These are phyloP conservation scores for Nemania abortiva DNA, from an alignment of 2,329 filamentous ascomycete genomes.

Conservation along the genomic window DNA sequence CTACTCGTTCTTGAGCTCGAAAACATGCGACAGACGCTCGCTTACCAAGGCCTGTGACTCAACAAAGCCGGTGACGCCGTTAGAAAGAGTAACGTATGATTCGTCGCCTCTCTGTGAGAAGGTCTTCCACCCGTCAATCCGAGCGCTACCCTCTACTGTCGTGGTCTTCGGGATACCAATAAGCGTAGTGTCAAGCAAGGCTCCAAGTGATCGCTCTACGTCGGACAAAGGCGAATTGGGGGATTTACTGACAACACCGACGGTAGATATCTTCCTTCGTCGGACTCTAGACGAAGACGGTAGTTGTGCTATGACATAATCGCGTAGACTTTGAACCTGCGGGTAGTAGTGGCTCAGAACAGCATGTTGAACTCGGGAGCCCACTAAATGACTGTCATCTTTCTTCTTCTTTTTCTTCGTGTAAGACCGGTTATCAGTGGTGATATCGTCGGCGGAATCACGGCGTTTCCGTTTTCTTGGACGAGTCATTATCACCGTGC, in stretches of 20 bases:
- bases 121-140: constrained; percentile 67
- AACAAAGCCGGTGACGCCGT: constrained; percentile 57
- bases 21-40: constrained; percentile 14
- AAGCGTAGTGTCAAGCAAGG: constrained; percentile 76
- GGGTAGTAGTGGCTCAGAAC: constrained; percentile 78
- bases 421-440: constrained; percentile 28
- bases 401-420: constrained; percentile 40
- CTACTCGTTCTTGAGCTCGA: background rate
- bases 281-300: constrained; percentile 74
- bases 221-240: constrained; percentile 44
- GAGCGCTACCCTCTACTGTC: constrained; percentile 52
- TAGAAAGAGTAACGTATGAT: constrained; percentile 65
- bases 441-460: constrained; percentile 25
- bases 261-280: constrained; percentile 65
- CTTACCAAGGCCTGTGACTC: constrained; percentile 75
- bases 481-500: constrained; percentile 42
- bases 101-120: constrained; percentile 74
- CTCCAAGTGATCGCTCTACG: constrained; percentile 60
- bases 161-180: constrained; percentile 65
- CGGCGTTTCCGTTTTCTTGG: constrained; percentile 47
- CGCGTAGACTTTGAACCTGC: constrained; percentile 73
- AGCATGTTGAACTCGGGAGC: constrained; percentile 62
- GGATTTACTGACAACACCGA: constrained; percentile 53
- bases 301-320: constrained; percentile 75
- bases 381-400: constrained; percentile 10